Percentiles rank a stretch among this genome's conserved stretches.
These are phyloP conservation scores for Macrocystidia cucumis DNA, from an alignment of 1,284 basidiomycete genomes.

Conservation along the genomic window DNA sequence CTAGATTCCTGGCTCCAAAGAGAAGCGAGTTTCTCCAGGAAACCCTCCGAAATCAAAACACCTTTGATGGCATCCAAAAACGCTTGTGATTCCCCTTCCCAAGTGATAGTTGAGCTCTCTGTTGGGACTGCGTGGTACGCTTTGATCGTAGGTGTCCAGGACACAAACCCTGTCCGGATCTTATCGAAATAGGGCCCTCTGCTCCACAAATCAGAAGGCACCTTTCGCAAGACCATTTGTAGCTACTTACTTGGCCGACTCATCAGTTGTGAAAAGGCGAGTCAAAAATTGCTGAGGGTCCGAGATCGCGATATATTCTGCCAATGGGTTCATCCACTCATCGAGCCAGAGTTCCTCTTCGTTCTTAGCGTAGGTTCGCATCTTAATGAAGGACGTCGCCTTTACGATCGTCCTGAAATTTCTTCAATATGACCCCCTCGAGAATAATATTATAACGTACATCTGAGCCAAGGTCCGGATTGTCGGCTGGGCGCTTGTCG, in stretches of 20 bases:
- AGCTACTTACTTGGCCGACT: constrained; percentile 22
- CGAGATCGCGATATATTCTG: constrained; percentile 42
- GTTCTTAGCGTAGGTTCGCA: constrained; percentile 71
- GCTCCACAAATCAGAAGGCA: constrained; percentile 2
- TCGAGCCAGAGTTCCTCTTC: constrained; percentile 73
- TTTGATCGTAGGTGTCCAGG: constrained; percentile 71
- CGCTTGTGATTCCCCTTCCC: constrained; percentile 59
- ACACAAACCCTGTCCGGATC: constrained; percentile 77
- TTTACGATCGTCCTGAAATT: constrained; percentile 62
- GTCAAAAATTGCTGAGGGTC: constrained; percentile 41
- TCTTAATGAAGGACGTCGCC: constrained; percentile 73
- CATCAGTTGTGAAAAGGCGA: constrained; percentile 32
- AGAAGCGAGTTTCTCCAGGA: constrained; percentile 50
- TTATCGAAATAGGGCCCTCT: constrained; percentile 63
- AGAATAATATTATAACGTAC: constrained; percentile 30
- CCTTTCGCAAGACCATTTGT: neutral
- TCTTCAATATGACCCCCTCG: constrained; percentile 9
- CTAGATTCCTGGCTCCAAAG: constrained; percentile 72
- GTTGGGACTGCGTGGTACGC: constrained; percentile 51
- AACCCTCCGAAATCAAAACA: constrained; percentile 43
- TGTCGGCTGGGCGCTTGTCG: constrained; percentile 74
- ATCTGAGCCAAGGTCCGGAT: constrained; percentile 69
- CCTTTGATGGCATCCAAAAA: constrained; percentile 54
- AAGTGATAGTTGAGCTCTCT: constrained; percentile 43
- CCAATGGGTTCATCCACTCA: constrained; percentile 74